Evolutionary conservation across 257 asterid genomes (phyloP).

Genomic region (Solanum ossicruentum): DNA sequence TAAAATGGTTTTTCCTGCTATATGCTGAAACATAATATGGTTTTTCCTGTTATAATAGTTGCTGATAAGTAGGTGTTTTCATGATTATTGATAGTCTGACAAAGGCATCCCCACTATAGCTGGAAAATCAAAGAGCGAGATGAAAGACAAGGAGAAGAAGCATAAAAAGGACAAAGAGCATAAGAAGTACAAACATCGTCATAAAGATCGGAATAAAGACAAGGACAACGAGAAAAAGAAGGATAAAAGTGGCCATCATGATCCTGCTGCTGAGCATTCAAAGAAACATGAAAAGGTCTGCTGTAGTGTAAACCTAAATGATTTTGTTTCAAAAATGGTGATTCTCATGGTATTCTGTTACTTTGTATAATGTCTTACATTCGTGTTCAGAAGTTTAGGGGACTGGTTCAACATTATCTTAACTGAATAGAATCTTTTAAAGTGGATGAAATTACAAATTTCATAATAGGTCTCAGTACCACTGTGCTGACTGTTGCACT

Average conservation of each 20-base stretch:
- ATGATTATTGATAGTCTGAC: slow-evolving; percentile 50
- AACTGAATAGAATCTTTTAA: neutral
- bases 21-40: neutral
- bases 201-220: slow-evolving; percentile 89
- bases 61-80: slow-evolving; percentile 14
- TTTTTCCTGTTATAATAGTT: neutral
- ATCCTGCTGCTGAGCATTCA: slow-evolving; percentile 75
- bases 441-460: neutral
- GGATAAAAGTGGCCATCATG: slow-evolving; percentile 68
- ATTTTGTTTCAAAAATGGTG: slow-evolving; percentile 3
- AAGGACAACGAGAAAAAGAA: slow-evolving; percentile 94
- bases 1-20: neutral
- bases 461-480: neutral
- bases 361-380: neutral
- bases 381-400: neutral
- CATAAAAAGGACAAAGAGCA: slow-evolving; percentile 87
- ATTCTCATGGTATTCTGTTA: neutral
- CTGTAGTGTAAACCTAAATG: slow-evolving; percentile 1
- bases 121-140: slow-evolving; percentile 69
- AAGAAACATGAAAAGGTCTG: slow-evolving; percentile 73
- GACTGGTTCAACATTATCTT: neutral
- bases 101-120: slow-evolving; percentile 85
- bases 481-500: neutral
- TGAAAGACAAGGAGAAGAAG: slow-evolving; percentile 86
- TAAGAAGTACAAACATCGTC: slow-evolving; percentile 92